phyloP scores from a whole-genome alignment of 768 basidiomycete genomes.

The Antrodiella citrinella region DNA sequence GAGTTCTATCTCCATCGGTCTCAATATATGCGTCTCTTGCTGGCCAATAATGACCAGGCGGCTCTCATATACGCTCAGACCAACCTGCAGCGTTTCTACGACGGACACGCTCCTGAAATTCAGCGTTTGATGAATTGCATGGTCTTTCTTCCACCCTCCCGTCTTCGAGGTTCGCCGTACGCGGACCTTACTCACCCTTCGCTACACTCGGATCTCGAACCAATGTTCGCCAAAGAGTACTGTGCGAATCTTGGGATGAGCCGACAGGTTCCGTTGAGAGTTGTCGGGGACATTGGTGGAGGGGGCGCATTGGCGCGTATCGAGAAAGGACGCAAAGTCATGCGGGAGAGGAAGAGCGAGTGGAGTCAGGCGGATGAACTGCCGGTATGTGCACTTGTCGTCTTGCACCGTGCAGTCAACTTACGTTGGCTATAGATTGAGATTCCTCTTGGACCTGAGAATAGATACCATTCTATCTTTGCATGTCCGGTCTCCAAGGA shows the following conservation, averaged over 20 bases:
- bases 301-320: constrained; percentile 87
- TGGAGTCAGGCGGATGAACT: constrained; percentile 88
- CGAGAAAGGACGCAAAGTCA: constrained; percentile 88
- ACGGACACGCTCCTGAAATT: constrained; percentile 55
- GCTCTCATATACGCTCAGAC: constrained; percentile 73
- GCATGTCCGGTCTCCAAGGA: constrained; percentile 98
- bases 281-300: constrained; percentile 89
- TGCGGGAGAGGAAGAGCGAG: constrained; percentile 89
- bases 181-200: constrained; percentile 64
- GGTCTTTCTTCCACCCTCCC: constrained; percentile 60
- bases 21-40: constrained; percentile 75
- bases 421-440: constrained; percentile 59
- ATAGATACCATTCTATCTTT: constrained; percentile 95
- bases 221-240: constrained; percentile 83
- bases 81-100: constrained; percentile 55
- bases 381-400: constrained; percentile 47
- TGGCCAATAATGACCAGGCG: constrained; percentile 49
- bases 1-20: constrained; percentile 90
- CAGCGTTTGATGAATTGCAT: constrained; percentile 62
- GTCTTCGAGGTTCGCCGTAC: constrained; percentile 65
- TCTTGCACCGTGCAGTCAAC: constrained; percentile 2
- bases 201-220: constrained; percentile 70
- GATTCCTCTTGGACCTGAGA: constrained; percentile 77
- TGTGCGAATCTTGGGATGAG: constrained; percentile 86
- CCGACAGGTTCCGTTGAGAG: constrained; percentile 76